phyloP scores from a whole-genome alignment of 768 basidiomycete genomes.

The Tephrocybe rancida region DNA sequence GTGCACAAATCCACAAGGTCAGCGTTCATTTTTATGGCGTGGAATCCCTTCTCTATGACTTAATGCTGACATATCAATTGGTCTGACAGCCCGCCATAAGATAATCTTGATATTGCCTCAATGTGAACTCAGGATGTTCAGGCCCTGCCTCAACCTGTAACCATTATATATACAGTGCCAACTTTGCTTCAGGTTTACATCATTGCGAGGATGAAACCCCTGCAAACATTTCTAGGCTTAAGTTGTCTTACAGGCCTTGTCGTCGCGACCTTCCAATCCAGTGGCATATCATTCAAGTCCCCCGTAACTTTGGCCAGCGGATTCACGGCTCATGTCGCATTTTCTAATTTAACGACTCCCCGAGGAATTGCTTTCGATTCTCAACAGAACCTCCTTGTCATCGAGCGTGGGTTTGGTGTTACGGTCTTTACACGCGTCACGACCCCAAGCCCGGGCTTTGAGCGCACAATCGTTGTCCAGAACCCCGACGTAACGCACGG shows the following conservation, averaged over 20 bases:
- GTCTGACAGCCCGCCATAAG: not conserved
- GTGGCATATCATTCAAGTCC: slow-evolving; percentile 31
- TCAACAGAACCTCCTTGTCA: slow-evolving; percentile 39
- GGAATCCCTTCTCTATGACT: not conserved
- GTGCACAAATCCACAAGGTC: not conserved
- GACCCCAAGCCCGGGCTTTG: slow-evolving; percentile 30
- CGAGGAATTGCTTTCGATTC: slow-evolving; percentile 44
- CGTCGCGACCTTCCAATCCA: slow-evolving; percentile 30
- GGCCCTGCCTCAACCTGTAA: not conserved
- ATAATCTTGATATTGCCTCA: not conserved
- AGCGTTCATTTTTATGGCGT: not conserved
- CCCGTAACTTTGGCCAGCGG: slow-evolving; percentile 38
- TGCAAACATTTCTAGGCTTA: slow-evolving; percentile 4
- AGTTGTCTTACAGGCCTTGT: slow-evolving; percentile 5
- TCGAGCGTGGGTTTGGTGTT: slow-evolving; percentile 45
- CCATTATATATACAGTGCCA: not conserved
- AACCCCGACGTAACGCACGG: slow-evolving; percentile 43
- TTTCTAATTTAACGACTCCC: slow-evolving; percentile 43
- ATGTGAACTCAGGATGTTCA: not conserved
- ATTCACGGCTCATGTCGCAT: slow-evolving; percentile 35
- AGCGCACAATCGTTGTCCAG: slow-evolving; percentile 37
- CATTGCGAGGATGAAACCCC: slow-evolving; percentile 7
- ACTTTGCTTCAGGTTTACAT: not conserved
- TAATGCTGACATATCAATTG: not conserved
- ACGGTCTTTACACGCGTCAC: slow-evolving; percentile 35